These are phyloP conservation scores for Aspergillus hortae DNA, from an alignment of 2,329 filamentous ascomycete species.

Conservation along the genomic window DNA sequence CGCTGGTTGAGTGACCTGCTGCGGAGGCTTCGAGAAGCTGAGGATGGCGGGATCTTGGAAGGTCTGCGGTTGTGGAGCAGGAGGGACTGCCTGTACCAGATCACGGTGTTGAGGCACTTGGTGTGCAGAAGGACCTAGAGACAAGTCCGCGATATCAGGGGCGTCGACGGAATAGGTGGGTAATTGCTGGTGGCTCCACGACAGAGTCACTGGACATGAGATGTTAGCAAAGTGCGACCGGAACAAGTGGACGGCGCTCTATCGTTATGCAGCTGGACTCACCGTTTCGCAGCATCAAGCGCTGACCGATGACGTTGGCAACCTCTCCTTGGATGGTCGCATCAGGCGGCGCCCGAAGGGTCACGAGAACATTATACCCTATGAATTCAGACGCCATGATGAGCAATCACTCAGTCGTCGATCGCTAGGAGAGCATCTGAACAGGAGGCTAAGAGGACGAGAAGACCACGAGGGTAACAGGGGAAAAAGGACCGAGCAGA, in stretches of 20 bases:
- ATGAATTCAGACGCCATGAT: conserved; percentile 68
- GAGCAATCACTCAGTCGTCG: conserved; percentile 3
- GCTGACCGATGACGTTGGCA: conserved; percentile 64
- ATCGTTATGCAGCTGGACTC: conserved; percentile 20
- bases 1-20: conserved; percentile 6
- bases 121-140: conserved; percentile 20
- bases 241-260: conserved; percentile 24
- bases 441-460: conserved; percentile 3
- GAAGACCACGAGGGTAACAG: background rate
- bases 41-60: conserved; percentile 84
- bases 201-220: conserved; percentile 40
- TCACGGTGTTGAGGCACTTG: conserved; percentile 16
- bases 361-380: conserved; percentile 72
- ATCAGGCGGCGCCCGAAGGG: conserved; percentile 62
- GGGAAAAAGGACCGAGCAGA: conserved; percentile 1
- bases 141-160: conserved; percentile 56
- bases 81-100: conserved; percentile 12
- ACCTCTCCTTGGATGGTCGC: conserved; percentile 68
- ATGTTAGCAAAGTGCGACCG: conserved; percentile 20
- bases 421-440: background rate
- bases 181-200: conserved; percentile 52
- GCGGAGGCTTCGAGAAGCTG: conserved; percentile 53
- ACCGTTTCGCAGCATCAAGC: conserved; percentile 71
- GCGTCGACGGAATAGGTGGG: conserved; percentile 56
- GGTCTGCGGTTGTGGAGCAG: conserved; percentile 32